Conservation (phyloP, 129 eudicot species). For the Cynara cardunculus region DNA sequence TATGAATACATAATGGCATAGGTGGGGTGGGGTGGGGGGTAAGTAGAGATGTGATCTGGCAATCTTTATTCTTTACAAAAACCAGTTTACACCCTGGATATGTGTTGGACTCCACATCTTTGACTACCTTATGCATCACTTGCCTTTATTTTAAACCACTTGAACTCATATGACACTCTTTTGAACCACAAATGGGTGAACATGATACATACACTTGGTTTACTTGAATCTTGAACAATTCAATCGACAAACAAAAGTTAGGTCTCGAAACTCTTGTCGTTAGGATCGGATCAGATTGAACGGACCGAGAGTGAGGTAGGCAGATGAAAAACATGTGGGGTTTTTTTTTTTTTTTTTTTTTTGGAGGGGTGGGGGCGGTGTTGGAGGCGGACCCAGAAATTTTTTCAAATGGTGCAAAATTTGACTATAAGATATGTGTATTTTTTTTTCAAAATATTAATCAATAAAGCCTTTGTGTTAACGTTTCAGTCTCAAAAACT, state of each 20-base stretch:
- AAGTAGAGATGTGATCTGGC: background rate
- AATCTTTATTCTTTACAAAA: background rate
- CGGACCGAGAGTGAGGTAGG: too few species aligned
- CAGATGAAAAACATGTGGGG: too few species aligned
- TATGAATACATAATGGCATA: slow-evolving; percentile 3
- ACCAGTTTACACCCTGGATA: slow-evolving; percentile 1
- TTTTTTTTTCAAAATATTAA: too few species aligned
- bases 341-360: too few species aligned
- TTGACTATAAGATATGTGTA: too few species aligned
- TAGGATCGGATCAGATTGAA: too few species aligned
- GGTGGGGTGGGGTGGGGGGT: background rate
- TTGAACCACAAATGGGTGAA: background rate
- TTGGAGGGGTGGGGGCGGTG: too few species aligned
- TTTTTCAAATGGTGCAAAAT: too few species aligned
- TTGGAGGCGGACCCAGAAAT: too few species aligned
- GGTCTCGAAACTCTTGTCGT: too few species aligned
- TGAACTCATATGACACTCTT: background rate
- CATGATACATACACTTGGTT: background rate
- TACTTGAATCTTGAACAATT: background rate
- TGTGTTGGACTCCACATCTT: slow-evolving; percentile 15
- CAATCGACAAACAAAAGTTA: background rate
- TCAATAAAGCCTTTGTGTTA: too few species aligned
- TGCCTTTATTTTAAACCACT: background rate
- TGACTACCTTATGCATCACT: background rate
- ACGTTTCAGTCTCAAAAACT: too few species aligned